Evolutionary conservation across 345 rosid genomes (phyloP), one percentile per base, ranked within the genome.

Genomic region (Brassica napus): DNA sequence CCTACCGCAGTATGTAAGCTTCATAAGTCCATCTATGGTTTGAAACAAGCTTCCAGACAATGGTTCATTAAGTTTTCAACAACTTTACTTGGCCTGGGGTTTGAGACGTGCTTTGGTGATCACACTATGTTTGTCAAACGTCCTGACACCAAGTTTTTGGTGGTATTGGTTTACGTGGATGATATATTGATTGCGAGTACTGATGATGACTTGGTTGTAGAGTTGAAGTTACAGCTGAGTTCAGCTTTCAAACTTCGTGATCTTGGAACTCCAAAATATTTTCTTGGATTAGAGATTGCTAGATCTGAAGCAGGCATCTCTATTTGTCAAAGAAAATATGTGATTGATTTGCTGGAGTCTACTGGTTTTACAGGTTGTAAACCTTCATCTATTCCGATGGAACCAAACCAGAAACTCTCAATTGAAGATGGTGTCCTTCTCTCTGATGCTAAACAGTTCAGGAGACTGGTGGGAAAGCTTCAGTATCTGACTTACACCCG

Each of bases 11-110:
- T 35, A 0, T 6, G 39, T 5, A 1, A 8, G 7, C 8, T 35
- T 35, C 39, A 35, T 35, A 35, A 35, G 8, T 35, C 39, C 39
- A 35, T 35, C 6, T 6, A 6, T 5, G 39, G 8, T 1, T 6
- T 35, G 8, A 6, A 6, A 1, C 39, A 35, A 6, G 39, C 39
- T 5, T 35, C 39, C 1, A 35, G 39, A 35, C 8, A 35, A 1
- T 6, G 8, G 1, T 35, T 35, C 5, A 85, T 95, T 12, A 39
- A 39, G 12, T 39, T 39, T 3, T 39, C 47, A 1, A 35, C 39
- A 8, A 9, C 47, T 8, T 39, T 39, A 12, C 2, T 3, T 9
- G 9, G 47, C 9, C 9, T 39, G 0, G 47, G 12, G 3, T 39
- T 39, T 9, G 12, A 9, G 1, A 39, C 11, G 2, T 9, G 3